Conservation (phyloP, 208 protist genomes). For the Trypanosoma avium region DNA sequence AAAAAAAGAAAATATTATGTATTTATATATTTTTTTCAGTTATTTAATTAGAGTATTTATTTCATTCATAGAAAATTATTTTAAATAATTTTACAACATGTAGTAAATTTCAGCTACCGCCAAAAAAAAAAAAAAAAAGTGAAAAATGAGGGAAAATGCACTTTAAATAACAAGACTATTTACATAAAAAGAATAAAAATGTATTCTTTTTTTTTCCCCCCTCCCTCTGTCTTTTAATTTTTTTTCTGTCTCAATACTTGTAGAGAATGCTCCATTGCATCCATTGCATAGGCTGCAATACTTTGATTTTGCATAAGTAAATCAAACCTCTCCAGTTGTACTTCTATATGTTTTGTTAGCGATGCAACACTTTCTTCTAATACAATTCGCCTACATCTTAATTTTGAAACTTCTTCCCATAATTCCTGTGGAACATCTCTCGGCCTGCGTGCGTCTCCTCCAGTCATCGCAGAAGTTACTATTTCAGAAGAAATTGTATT, state of each 20-base stretch:
- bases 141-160: no score
- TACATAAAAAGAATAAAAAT: slow-evolving; percentile 4
- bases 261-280: slow-evolving; percentile 22
- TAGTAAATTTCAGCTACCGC: neutral
- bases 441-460: slow-evolving; percentile 14
- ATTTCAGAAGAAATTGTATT: neutral
- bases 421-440: slow-evolving; percentile 41
- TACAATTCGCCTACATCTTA: slow-evolving; percentile 32
- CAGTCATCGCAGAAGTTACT: no score
- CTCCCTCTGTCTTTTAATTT: slow-evolving; percentile 1
- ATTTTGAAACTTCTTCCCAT: slow-evolving; percentile 44
- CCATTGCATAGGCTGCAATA: slow-evolving; percentile 41
- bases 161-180: neutral
- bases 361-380: slow-evolving; percentile 33
- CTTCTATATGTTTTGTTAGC: slow-evolving; percentile 19
- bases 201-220: no score
- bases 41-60: no score
- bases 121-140: neutral
- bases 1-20: slow-evolving; percentile 11
- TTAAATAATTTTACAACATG: neutral
- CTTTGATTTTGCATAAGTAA: slow-evolving; percentile 44
- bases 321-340: slow-evolving; percentile 43
- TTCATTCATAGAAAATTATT: slow-evolving; percentile 10
- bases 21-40: no score
- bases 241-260: slow-evolving; percentile 10